A percentile compares a stretch with the other conserved stretches of the same genome.
Evolutionary conservation across 257 asterid genomes (phyloP).

Genomic region (Solanum sparsipilum): DNA sequence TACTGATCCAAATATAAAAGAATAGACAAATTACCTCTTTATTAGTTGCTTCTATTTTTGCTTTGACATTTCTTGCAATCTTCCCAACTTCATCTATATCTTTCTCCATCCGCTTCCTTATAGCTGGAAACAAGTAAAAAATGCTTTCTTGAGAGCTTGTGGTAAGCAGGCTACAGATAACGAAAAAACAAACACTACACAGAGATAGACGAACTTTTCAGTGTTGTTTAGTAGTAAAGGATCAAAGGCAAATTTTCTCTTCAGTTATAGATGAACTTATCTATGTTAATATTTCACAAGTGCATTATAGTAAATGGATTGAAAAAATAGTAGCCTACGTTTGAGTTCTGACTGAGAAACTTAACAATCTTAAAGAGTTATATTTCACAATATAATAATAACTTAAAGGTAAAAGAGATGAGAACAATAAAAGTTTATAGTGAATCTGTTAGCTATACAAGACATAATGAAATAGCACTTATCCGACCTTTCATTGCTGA

Average conservation of each 20-base stretch:
- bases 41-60: constrained; percentile 51
- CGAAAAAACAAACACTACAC: background rate
- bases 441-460: background rate
- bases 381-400: background rate
- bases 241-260: background rate
- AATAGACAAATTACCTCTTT: constrained; percentile 37
- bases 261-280: background rate
- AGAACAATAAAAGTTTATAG: background rate
- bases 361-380: background rate
- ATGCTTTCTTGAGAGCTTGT: background rate
- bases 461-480: background rate
- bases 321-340: background rate
- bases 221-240: background rate
- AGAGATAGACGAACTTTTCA: background rate
- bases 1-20: background rate
- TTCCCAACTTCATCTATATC: constrained; percentile 80
- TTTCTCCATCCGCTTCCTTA: constrained; percentile 87
- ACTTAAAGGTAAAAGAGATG: background rate
- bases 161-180: background rate
- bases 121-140: constrained; percentile 31
- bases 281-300: background rate
- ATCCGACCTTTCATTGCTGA: constrained; percentile 72
- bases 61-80: constrained; percentile 63
- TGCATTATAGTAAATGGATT: background rate
- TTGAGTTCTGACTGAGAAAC: background rate